Base-by-base conservation (phyloP, 495 filamentous ascomycete genomes). In the Daldinia concentrica region DNA sequence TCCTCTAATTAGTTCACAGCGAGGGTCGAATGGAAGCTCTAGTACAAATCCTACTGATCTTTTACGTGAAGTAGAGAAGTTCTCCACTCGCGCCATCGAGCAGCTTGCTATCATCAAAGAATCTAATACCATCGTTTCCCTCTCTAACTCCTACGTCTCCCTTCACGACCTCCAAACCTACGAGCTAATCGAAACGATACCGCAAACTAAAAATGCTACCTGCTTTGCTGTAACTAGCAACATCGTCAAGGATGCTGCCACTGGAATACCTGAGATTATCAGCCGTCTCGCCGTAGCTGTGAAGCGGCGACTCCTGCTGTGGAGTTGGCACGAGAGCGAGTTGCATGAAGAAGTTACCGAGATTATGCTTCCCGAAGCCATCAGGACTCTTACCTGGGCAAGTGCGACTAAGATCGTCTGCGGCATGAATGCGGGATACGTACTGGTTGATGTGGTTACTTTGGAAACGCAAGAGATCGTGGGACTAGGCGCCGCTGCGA, bases 251-350 rank as follows among this genome's bases (percentile, higher is more conserved):
- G 95, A 99, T 80, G 81, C 89, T 6, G 87, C 87, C 27, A 97
- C 93, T 0, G 91, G 91, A 22, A 93, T 98, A 43, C 93, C 92
- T 0, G 91, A 92, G 62, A 97, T 98, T 58, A 92, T 98, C 56
- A 96, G 92, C 8, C 84, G 94, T 36, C 82, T 99, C 34, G 95
- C 93, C 9, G 95, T 98, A 1, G 93, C 93, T 0, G 91, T 97
- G 9, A 98, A 98, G 85, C 85, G 95, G 76, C 92, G 91, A 72
- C 84, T 98, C 58, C 70, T 98, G 64, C 80, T 97, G 66, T 98
- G 96, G 93, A 89, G 91, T 52, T 99, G 95, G 95, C 89, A 94
- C 69, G 95, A 97, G 77, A 94, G 93, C 83, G 96, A 98, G 80
- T 85, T 97, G 54, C 88, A 87, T 37, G 79, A 82, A 2, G 89